Conservation (phyloP, 345 rosid genomes). For the Aegle marmelos region DNA sequence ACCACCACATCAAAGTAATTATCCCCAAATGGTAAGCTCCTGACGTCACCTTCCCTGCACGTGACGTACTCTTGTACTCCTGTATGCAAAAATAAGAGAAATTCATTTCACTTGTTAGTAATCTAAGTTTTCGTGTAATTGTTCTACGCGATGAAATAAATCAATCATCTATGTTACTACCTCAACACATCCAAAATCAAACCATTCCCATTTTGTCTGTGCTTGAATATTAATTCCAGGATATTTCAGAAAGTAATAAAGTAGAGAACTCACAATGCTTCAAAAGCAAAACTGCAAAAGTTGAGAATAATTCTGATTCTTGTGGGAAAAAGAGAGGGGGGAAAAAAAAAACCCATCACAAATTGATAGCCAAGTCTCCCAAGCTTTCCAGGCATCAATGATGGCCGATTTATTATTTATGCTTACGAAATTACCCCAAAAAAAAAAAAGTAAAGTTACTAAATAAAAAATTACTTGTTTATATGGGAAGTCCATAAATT, state of each 20-base stretch:
- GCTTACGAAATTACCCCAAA: not conserved
- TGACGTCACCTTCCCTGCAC: slow-evolving; percentile 85
- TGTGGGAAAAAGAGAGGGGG: not conserved
- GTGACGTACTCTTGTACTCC: slow-evolving; percentile 97
- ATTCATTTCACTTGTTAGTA: not conserved
- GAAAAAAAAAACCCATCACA: not conserved
- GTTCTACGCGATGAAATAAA: not conserved
- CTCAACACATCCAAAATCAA: not conserved
- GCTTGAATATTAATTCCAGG: not conserved
- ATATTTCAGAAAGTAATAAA: not conserved
- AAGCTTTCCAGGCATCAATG: not conserved
- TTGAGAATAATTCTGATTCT: slow-evolving; percentile 1
- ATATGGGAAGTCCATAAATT: not conserved
- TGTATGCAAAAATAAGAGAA: not conserved
- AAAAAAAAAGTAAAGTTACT: not conserved
- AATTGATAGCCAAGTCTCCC: not conserved
- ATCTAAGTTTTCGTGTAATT: not conserved
- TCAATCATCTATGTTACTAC: not conserved
- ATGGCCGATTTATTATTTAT: not conserved
- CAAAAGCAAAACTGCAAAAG: not conserved
- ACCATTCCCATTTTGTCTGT: not conserved
- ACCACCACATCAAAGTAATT: slow-evolving; percentile 94
- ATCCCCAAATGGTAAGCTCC: slow-evolving; percentile 77
- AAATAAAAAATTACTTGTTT: too few relatives aligned
- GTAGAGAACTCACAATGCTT: not conserved